phyloP scores from a whole-genome alignment of 2,329 filamentous ascomycete species.

The Fusarium nelsonii region DNA sequence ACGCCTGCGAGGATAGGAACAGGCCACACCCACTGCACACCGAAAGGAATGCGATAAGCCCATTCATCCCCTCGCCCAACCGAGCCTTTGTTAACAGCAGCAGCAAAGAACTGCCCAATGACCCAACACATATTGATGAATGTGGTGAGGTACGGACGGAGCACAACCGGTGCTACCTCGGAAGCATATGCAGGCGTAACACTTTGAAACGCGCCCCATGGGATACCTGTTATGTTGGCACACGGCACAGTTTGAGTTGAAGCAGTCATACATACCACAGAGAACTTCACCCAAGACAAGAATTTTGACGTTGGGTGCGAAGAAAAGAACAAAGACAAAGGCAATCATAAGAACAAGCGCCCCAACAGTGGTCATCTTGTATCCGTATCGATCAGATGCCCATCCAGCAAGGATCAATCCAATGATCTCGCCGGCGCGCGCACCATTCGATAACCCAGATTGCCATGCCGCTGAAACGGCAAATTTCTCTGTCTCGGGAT shows the following conservation, averaged over 20 bases:
- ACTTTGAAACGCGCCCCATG: slow-evolving; percentile 66
- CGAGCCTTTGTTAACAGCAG: slow-evolving; percentile 61
- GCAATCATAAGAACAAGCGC: slow-evolving; percentile 60
- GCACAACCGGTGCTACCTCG: slow-evolving; percentile 62
- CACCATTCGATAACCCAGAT: slow-evolving; percentile 66
- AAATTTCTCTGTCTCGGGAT: slow-evolving; percentile 54
- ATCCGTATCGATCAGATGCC: slow-evolving; percentile 63
- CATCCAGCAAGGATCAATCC: slow-evolving; percentile 67
- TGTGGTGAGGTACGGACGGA: slow-evolving; percentile 65
- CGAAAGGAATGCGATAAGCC: slow-evolving; percentile 65
- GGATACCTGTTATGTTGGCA: slow-evolving; percentile 56
- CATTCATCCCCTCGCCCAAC: slow-evolving; percentile 57
- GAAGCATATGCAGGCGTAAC: slow-evolving; percentile 66
- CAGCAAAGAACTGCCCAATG: slow-evolving; percentile 65
- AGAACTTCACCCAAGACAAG: slow-evolving; percentile 64
- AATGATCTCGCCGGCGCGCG: slow-evolving; percentile 66
- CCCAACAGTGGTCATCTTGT: slow-evolving; percentile 63
- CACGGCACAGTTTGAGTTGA: not conserved
- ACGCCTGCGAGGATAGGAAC: slow-evolving; percentile 60
- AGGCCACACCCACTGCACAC: slow-evolving; percentile 66
- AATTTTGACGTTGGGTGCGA: slow-evolving; percentile 60
- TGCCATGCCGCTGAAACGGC: slow-evolving; percentile 69
- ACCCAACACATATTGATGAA: slow-evolving; percentile 70
- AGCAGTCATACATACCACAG: slow-evolving; percentile 45
- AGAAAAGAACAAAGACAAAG: slow-evolving; percentile 68